Percentiles rank a stretch among this genome's conserved stretches.
These are phyloP conservation scores for Gaillardinia entomophila DNA, from an alignment of 805 yeast species.

Conservation along the genomic window DNA sequence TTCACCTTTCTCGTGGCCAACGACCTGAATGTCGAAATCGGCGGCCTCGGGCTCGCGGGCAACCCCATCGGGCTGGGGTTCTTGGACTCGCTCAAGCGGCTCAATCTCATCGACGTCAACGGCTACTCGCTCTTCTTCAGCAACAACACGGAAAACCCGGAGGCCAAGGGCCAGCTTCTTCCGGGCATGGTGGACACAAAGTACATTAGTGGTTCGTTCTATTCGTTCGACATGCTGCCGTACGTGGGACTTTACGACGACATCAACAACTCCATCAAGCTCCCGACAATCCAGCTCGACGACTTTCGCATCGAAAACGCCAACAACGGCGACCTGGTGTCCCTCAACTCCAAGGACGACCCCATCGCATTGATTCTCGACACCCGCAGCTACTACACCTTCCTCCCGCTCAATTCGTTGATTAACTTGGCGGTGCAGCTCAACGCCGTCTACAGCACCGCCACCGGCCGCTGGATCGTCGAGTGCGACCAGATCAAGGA, in stretches of 20 bases:
- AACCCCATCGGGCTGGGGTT: conserved; percentile 21
- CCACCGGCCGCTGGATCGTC: conserved; percentile 52
- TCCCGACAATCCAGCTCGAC: conserved; percentile 27
- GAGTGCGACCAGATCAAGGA: conserved; percentile 46
- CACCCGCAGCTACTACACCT: conserved; percentile 43
- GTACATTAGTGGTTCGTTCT: conserved; percentile 42
- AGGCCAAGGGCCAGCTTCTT: conserved; percentile 29
- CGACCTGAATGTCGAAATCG: conserved; percentile 16
- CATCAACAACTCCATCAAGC: conserved; percentile 4
- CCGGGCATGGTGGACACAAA: conserved; percentile 55
- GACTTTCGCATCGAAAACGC: conserved; percentile 21
- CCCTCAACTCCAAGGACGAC: conserved; percentile 20
- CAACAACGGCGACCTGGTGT: conserved; percentile 27
- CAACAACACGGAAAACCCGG: conserved; percentile 4
- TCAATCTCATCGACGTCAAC: conserved; percentile 18
- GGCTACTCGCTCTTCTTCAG: conserved; percentile 32
- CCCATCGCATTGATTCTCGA: conserved; percentile 55
- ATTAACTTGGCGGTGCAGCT: conserved; percentile 63
- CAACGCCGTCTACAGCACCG: conserved; percentile 54
- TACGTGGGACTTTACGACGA: conserved; percentile 5
- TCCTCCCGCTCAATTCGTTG: conserved; percentile 51
- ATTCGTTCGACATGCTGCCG: conserved; percentile 46
- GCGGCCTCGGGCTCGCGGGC: conserved; percentile 34
- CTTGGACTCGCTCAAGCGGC: conserved; percentile 12
- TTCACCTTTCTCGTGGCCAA: conserved; percentile 24